Conservation (phyloP, 768 basidiomycete genomes). For the Sporobolomyces pararoseus region DNA sequence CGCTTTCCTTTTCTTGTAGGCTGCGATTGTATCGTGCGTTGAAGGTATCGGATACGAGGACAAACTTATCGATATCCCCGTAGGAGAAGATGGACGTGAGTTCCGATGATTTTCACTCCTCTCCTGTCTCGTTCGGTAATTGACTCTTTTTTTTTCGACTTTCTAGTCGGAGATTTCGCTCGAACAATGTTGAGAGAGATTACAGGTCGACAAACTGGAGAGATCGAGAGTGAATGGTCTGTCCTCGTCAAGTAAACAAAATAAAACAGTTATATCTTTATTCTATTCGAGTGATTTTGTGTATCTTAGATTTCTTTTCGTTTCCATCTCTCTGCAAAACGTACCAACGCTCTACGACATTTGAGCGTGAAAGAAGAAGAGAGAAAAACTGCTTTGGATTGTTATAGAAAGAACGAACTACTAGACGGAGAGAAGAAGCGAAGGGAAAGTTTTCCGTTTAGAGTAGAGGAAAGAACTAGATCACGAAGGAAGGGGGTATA, state of each 20-base stretch:
- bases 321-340: no score
- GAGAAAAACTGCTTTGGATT: background rate
- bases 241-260: constrained; percentile 29
- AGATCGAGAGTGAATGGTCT: constrained; percentile 41
- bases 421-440: no score
- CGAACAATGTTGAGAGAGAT: constrained; percentile 67
- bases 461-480: background rate
- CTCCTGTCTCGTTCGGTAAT: background rate
- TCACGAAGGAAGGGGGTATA: no score
- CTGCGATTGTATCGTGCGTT: constrained; percentile 69
- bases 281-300: no score
- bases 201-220: constrained; percentile 59
- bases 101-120: no score
- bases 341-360: no score
- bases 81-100: constrained; percentile 35
- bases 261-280: no score
- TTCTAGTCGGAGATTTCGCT: constrained; percentile 58
- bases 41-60: constrained; percentile 68
- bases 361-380: background rate
- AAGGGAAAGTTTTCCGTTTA: no score
- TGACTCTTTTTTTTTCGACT: no score
- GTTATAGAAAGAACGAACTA: no score
- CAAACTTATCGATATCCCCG: constrained; percentile 54
- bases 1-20: constrained; percentile 45
- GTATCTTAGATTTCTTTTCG: background rate